Conservation (phyloP, 768 basidiomycete genomes). For the Hericium coralloides region DNA sequence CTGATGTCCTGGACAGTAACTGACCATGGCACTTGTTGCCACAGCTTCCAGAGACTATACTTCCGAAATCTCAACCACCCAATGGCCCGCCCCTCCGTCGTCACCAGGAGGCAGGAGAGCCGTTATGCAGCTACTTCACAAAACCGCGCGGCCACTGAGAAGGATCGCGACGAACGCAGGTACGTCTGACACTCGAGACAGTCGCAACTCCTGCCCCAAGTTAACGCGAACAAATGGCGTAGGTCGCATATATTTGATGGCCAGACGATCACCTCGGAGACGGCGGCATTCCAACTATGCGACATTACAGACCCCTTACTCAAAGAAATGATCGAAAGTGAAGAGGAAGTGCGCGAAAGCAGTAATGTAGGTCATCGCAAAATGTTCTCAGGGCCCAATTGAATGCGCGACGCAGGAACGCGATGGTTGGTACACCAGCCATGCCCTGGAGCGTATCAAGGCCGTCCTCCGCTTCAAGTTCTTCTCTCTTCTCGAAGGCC, state of each 20-base stretch:
- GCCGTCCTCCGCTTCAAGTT: slow-evolving; percentile 80
- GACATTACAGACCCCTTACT: slow-evolving; percentile 87
- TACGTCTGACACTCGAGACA: slow-evolving; percentile 3
- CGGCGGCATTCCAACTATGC: slow-evolving; percentile 89
- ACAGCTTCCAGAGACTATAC: slow-evolving; percentile 85
- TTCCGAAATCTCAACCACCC: slow-evolving; percentile 85
- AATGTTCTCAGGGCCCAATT: not conserved
- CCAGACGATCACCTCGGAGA: slow-evolving; percentile 64
- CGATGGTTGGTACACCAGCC: slow-evolving; percentile 82
- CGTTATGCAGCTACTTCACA: slow-evolving; percentile 15
- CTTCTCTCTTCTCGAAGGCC: slow-evolving; percentile 66
- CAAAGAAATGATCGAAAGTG: slow-evolving; percentile 68
- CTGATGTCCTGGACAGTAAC: not conserved
- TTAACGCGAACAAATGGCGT: not conserved
- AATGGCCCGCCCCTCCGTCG: slow-evolving; percentile 68
- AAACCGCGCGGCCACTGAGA: slow-evolving; percentile 30
- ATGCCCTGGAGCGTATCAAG: slow-evolving; percentile 77
- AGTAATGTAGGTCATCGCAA: slow-evolving; percentile 58
- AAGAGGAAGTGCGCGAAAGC: slow-evolving; percentile 54
- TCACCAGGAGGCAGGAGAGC: slow-evolving; percentile 54
- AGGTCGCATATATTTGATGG: slow-evolving; percentile 88
- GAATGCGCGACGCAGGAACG: slow-evolving; percentile 41
- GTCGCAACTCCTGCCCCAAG: too few relatives aligned
- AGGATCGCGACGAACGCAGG: slow-evolving; percentile 15
- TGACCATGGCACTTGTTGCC: not conserved